These are phyloP conservation scores for Neonectria sp. DNA, from an alignment of 2,329 filamentous ascomycete genomes.

Conservation along the genomic window DNA sequence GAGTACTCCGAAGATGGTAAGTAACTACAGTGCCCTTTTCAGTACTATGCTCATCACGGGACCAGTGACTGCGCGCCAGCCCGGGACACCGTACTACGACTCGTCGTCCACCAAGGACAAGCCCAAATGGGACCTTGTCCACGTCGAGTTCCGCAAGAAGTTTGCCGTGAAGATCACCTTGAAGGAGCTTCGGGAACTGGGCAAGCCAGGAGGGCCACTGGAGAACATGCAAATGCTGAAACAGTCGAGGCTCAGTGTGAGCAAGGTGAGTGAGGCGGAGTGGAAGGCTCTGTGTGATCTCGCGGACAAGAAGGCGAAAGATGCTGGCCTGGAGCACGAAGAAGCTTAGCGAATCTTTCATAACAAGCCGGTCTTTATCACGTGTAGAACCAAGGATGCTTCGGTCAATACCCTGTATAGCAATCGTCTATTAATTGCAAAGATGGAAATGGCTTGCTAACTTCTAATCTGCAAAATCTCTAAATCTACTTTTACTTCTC, in stretches of 20 bases:
- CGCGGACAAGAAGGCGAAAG: constrained; percentile 60
- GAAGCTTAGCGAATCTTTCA: constrained; percentile 28
- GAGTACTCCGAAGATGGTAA: constrained; percentile 86
- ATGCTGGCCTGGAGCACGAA: constrained; percentile 57
- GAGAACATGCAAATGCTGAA: constrained; percentile 87
- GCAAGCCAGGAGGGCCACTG: constrained; percentile 69
- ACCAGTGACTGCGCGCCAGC: constrained; percentile 51
- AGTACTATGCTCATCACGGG: background rate
- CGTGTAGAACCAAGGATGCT: background rate
- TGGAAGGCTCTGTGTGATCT: constrained; percentile 75
- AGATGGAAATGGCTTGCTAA: constrained; percentile 14
- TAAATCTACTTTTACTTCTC: constrained; percentile 28
- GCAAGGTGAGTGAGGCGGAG: constrained; percentile 74
- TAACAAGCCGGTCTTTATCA: background rate
- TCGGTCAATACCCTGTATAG: background rate
- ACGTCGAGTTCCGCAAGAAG: constrained; percentile 89
- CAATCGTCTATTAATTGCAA: background rate
- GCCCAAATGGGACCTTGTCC: constrained; percentile 86
- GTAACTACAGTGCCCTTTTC: constrained; percentile 40
- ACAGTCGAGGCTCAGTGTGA: constrained; percentile 87
- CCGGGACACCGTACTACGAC: constrained; percentile 82
- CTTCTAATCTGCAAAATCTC: constrained; percentile 4
- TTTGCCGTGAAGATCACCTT: constrained; percentile 80
- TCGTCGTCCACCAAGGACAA: constrained; percentile 73
- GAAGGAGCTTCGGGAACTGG: constrained; percentile 78